phyloP scores from a whole-genome alignment of 2,329 filamentous ascomycete genomes.

The Didymella arachidicola region DNA sequence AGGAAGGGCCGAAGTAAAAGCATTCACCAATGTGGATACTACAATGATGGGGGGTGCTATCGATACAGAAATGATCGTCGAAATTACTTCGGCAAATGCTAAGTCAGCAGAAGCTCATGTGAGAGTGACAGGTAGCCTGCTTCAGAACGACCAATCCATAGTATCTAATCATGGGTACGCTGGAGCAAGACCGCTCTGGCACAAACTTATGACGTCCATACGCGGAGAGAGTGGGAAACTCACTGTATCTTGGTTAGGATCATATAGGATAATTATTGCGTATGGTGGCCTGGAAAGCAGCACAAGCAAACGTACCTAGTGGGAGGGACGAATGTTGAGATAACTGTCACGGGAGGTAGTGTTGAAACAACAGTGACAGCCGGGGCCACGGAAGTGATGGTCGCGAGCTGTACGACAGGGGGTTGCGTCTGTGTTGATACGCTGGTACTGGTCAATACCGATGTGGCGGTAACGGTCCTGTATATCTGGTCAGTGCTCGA shows the following conservation, averaged over 20 bases:
- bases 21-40: neutral
- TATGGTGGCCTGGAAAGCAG: neutral
- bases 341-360: neutral
- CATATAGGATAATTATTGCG: neutral
- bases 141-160: neutral
- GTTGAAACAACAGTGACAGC: neutral
- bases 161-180: neutral
- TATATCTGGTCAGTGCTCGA: neutral
- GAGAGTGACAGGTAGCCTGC: neutral
- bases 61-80: neutral
- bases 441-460: neutral
- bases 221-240: neutral
- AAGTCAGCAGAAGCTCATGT: neutral
- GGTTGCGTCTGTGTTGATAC: constrained; percentile 4
- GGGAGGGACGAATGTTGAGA: constrained; percentile 1
- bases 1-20: neutral
- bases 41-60: neutral
- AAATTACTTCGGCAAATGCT: neutral
- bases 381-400: neutral
- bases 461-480: constrained; percentile 1
- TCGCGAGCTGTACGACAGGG: neutral
- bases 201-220: neutral
- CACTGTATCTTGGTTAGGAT: neutral
- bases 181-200: neutral
- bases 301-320: constrained; percentile 2